Conservation (phyloP, 139 green algal species). For the Ettlia oleoabundans region DNA sequence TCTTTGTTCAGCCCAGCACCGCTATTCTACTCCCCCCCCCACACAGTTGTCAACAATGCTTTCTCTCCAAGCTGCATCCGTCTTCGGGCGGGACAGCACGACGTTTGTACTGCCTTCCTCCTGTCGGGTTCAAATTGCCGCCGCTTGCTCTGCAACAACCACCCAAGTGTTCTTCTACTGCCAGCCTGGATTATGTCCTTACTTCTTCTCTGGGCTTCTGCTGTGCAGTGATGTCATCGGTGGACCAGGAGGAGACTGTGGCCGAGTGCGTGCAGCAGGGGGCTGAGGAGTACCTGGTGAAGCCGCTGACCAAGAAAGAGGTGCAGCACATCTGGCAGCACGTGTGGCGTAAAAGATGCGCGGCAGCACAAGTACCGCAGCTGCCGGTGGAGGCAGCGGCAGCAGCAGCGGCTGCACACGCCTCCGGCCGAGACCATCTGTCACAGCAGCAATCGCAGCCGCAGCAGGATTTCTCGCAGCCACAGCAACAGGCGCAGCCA, state of each 20-base stretch:
- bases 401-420: not conserved
- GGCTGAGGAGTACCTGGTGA: slow-evolving; percentile 94
- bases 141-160: too few species aligned
- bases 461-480: not conserved
- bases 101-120: too few species aligned
- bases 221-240: slow-evolving; percentile 87
- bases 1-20: too few species aligned
- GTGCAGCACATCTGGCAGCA: slow-evolving; percentile 87
- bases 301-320: slow-evolving; percentile 92
- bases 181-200: too few species aligned
- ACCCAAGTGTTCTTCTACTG: not conserved
- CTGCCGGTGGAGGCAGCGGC: slow-evolving; percentile 10
- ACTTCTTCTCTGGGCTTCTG: not conserved
- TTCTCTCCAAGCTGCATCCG: too few species aligned
- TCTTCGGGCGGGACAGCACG: too few species aligned
- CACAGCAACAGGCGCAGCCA: not conserved
- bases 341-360: slow-evolving; percentile 72
- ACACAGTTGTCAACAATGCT: too few species aligned
- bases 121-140: too few species aligned
- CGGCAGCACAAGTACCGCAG: slow-evolving; percentile 35
- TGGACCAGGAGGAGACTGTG: slow-evolving; percentile 83
- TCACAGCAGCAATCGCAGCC: not conserved
- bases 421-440: not conserved
- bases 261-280: slow-evolving; percentile 81
- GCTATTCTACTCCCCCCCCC: too few species aligned